These are phyloP conservation scores for Diplodia intermedia DNA, from an alignment of 2,329 filamentous ascomycete genomes.

Conservation along the genomic window DNA sequence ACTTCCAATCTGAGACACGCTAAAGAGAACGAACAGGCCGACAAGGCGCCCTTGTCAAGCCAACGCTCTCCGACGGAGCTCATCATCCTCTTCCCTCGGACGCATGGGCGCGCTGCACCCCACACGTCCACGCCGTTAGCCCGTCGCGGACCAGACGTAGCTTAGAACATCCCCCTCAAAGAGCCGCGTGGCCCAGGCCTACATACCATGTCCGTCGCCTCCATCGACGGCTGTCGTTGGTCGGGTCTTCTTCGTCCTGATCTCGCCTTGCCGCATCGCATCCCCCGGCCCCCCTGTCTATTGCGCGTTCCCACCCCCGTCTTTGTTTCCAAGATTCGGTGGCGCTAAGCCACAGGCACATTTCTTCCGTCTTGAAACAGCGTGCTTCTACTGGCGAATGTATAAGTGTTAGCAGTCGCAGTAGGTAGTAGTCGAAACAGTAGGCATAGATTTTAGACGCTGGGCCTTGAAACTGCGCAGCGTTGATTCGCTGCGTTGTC, in stretches of 20 bases:
- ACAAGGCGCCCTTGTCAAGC: neutral
- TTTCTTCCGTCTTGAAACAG: no score
- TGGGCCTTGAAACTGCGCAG: no score
- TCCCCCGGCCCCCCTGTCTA: neutral
- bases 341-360: no score
- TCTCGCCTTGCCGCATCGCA: neutral
- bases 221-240: neutral
- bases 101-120: slow-evolving; percentile 4
- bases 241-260: no score
- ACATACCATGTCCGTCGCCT: neutral
- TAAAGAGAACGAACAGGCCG: neutral
- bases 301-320: neutral
- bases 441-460: no score
- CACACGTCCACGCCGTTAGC: neutral
- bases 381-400: no score
- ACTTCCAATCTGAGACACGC: neutral
- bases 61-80: neutral
- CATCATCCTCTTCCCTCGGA: neutral
- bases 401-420: no score
- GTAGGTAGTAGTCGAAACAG: no score
- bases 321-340: no score
- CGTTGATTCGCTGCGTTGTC: no score
- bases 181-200: neutral
- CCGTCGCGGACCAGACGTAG: neutral
- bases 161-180: neutral